These are phyloP conservation scores for Colletotrichum endophyticum DNA, from an alignment of 2,329 filamentous ascomycete species.

Conservation along the genomic window DNA sequence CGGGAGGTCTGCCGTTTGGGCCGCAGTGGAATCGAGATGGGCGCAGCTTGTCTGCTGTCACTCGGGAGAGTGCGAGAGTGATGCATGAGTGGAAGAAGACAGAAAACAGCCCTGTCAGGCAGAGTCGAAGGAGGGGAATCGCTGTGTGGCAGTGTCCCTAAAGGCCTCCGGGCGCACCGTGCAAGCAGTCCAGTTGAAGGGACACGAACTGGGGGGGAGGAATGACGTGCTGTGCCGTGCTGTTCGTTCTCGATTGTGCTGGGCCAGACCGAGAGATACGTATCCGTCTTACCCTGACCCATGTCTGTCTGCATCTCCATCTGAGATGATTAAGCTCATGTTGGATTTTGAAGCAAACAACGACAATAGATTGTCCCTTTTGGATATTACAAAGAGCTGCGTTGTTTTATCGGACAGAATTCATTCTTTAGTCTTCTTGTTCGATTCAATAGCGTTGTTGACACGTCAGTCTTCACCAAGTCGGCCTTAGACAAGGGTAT, in stretches of 20 bases:
- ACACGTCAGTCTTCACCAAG: neutral
- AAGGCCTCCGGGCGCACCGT: neutral
- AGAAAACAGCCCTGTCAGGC: conserved; percentile 16
- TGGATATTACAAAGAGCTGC: neutral
- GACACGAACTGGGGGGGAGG: neutral
- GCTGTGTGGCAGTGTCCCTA: conserved; percentile 4
- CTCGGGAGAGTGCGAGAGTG: neutral
- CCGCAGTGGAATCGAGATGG: neutral
- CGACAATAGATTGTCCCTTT: neutral
- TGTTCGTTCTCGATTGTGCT: neutral
- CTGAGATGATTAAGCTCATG: neutral
- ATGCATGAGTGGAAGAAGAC: neutral
- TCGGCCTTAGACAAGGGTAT: neutral
- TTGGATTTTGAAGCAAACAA: neutral
- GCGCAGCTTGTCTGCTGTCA: neutral
- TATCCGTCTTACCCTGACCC: neutral
- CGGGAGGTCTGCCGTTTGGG: neutral
- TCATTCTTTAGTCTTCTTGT: neutral
- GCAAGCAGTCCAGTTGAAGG: neutral
- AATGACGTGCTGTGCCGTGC: conserved; percentile 7
- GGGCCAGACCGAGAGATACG: neutral
- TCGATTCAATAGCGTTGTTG: neutral
- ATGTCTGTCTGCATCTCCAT: neutral
- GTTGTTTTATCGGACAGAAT: rapidly evolving
- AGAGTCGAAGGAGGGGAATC: neutral